These are phyloP conservation scores for Pseudogymnoascus sp. DNA, from an alignment of 2,329 filamentous ascomycete genomes.

Conservation along the genomic window DNA sequence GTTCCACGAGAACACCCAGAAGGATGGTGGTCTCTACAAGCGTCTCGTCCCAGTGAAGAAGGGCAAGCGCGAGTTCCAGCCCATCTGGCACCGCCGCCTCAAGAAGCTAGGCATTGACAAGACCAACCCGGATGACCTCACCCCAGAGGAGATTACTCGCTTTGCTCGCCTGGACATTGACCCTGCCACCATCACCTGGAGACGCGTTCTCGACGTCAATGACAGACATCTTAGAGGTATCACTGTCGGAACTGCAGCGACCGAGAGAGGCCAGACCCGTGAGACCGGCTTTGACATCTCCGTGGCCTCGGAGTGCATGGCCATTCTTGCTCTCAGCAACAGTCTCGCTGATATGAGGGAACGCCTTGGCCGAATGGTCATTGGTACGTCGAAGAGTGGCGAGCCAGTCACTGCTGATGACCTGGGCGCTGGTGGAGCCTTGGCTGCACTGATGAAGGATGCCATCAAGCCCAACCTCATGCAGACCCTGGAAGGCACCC, in stretches of 20 bases:
- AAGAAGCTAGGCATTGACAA: constrained; percentile 96
- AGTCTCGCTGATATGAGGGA: constrained; percentile 83
- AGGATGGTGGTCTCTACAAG: constrained; percentile 78
- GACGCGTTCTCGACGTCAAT: constrained; percentile 92
- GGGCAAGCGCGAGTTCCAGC: constrained; percentile 76
- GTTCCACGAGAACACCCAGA: constrained; percentile 95
- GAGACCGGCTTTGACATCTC: constrained; percentile 97
- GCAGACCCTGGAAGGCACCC: constrained; percentile 95
- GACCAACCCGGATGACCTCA: constrained; percentile 85
- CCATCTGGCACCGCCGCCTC: constrained; percentile 84
- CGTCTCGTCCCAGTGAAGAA: constrained; percentile 85
- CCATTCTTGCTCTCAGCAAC: constrained; percentile 88
- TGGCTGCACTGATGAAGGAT: constrained; percentile 94
- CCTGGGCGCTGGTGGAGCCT: constrained; percentile 81
- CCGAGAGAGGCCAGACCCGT: constrained; percentile 81
- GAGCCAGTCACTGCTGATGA: constrained; percentile 96
- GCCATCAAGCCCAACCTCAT: constrained; percentile 98
- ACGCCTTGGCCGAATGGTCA: constrained; percentile 89
- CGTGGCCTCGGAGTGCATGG: constrained; percentile 97
- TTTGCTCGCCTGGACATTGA: constrained; percentile 97
- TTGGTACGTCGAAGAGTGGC: constrained; percentile 75
- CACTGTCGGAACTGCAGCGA: constrained; percentile 78
- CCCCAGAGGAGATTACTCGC: constrained; percentile 74
- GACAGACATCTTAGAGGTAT: constrained; percentile 87
- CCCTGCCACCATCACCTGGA: constrained; percentile 94